phyloP scores from a whole-genome alignment of 177 flowering plant genomes.

The Vitis hybrid region DNA sequence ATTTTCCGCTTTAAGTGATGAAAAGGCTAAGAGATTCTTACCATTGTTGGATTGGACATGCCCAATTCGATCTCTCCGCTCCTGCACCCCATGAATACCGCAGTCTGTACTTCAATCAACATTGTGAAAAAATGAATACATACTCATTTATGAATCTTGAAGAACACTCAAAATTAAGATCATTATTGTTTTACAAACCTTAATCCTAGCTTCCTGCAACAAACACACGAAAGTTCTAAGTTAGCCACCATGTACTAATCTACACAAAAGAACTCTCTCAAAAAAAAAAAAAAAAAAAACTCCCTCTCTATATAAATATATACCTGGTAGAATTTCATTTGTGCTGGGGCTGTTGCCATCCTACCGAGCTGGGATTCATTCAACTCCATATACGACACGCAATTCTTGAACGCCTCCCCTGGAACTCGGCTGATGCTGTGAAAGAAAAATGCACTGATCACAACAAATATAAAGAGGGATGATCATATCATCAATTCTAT shows the following conservation, averaged over 20 bases:
- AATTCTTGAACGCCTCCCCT: slow-evolving; percentile 59
- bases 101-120: slow-evolving; percentile 32
- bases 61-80: slow-evolving; percentile 81
- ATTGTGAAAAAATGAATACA: neutral
- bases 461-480: neutral
- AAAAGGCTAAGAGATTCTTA: slow-evolving; percentile 8
- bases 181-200: slow-evolving; percentile 41
- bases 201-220: slow-evolving; percentile 73
- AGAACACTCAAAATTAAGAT: no score
- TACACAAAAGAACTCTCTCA: slow-evolving; percentile 1
- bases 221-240: slow-evolving; percentile 1
- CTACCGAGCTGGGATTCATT: slow-evolving; percentile 36
- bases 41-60: slow-evolving; percentile 33
- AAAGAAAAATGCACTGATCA: neutral
- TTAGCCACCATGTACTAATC: neutral
- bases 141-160: neutral
- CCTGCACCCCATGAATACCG: slow-evolving; percentile 63
- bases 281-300: neutral
- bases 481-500: no score
- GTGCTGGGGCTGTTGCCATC: slow-evolving; percentile 37
- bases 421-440: slow-evolving; percentile 46
- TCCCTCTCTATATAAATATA: neutral
- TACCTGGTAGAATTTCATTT: slow-evolving; percentile 75
- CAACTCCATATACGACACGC: slow-evolving; percentile 50
- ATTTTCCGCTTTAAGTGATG: no score